phyloP scores from a whole-genome alignment of 1,139 yeast genomes.

The Pichia norvegensis region DNA sequence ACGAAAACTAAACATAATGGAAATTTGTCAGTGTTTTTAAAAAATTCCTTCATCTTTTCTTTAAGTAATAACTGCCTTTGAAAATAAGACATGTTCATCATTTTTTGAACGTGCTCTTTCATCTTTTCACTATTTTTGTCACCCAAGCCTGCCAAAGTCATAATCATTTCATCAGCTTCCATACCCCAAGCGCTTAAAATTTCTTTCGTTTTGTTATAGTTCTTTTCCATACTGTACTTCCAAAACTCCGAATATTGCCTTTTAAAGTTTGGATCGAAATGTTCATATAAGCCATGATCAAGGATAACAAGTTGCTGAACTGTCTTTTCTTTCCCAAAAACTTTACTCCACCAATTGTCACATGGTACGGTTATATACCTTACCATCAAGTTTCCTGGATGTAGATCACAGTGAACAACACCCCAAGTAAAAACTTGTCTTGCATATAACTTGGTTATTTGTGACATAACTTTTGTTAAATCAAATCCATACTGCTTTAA shows the following conservation, averaged over 20 bases:
- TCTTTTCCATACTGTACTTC: slow-evolving; percentile 51
- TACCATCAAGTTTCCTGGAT: slow-evolving; percentile 68
- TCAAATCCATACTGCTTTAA: slow-evolving; percentile 38
- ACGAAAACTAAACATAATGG: slow-evolving; percentile 62
- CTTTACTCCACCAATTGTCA: slow-evolving; percentile 5
- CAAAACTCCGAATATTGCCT: slow-evolving; percentile 54
- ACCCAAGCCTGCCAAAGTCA: slow-evolving; percentile 49
- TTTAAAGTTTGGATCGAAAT: slow-evolving; percentile 44
- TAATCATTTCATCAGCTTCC: slow-evolving; percentile 56
- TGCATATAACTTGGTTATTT: slow-evolving; percentile 50
- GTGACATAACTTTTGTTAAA: slow-evolving; percentile 40
- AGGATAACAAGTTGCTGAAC: slow-evolving; percentile 57
- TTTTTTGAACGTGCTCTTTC: slow-evolving; percentile 20
- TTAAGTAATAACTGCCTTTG: slow-evolving; percentile 34
- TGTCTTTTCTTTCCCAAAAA: slow-evolving; percentile 2
- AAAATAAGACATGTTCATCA: slow-evolving; percentile 28
- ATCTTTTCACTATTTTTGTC: slow-evolving; percentile 30
- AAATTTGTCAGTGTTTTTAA: slow-evolving; percentile 55
- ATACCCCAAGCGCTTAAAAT: slow-evolving; percentile 64
- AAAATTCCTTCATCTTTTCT: slow-evolving; percentile 39
- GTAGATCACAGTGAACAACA: slow-evolving; percentile 73
- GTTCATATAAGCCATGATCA: slow-evolving; percentile 69
- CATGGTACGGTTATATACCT: slow-evolving; percentile 29
- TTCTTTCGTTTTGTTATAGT: slow-evolving; percentile 39
- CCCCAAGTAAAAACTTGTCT: slow-evolving; percentile 72